Percentiles rank a stretch among this genome's conserved stretches.
phyloP scores from a whole-genome alignment of 805 yeast genomes.

The Saturnispora gosingensis region DNA sequence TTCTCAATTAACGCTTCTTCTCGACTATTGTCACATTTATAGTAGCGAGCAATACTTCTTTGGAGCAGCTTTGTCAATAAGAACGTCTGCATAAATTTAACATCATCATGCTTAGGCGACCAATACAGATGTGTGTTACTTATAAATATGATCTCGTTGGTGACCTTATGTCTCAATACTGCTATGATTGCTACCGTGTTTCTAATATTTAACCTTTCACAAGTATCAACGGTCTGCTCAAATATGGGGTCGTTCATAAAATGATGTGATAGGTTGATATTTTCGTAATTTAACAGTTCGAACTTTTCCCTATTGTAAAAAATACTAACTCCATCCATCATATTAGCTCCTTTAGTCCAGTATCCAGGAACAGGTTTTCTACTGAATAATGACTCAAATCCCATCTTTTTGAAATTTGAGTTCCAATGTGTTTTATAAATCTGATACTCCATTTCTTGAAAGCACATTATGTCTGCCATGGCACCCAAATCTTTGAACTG shows the following conservation, averaged over 20 bases:
- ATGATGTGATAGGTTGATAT: constrained; percentile 27
- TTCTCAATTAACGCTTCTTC: constrained; percentile 12
- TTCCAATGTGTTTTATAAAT: constrained; percentile 24
- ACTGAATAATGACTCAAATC: constrained; percentile 40
- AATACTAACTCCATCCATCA: constrained; percentile 54
- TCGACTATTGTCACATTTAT: constrained; percentile 5
- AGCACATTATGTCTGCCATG: constrained; percentile 48
- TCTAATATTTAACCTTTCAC: constrained; percentile 31
- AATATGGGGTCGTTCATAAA: constrained; percentile 21
- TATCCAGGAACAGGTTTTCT: constrained; percentile 43
- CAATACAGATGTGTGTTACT: constrained; percentile 58
- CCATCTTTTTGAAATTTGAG: constrained; percentile 14
- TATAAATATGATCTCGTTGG: constrained; percentile 34
- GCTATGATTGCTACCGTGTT: constrained; percentile 52
- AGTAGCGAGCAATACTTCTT: constrained; percentile 22
- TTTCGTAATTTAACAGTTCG: constrained; percentile 28
- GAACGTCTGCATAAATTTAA: constrained; percentile 45
- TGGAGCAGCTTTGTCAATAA: constrained; percentile 30
- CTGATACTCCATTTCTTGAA: constrained; percentile 28
- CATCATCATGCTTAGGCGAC: constrained; percentile 43
- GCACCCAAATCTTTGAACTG: constrained; percentile 28
- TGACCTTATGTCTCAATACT: constrained; percentile 35
- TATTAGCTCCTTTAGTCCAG: constrained; percentile 38
- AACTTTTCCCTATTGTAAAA: constrained; percentile 43
- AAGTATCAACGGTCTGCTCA: constrained; percentile 28